Percentiles rank a stretch among this genome's conserved stretches.
phyloP scores from a whole-genome alignment of 2,329 filamentous ascomycete genomes.

The Exserohilum turcica region DNA sequence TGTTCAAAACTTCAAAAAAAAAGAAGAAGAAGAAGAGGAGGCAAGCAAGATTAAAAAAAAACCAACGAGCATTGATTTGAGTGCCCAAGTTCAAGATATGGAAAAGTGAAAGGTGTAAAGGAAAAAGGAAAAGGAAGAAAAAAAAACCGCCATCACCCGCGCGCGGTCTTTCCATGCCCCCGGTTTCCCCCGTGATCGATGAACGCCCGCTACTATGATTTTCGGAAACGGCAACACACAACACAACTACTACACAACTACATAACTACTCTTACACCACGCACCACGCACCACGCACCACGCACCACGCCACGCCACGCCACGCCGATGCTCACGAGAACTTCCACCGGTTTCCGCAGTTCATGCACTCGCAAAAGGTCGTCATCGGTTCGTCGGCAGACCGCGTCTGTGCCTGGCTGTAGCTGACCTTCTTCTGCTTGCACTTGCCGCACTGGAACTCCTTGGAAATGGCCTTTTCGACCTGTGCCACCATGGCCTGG shows the following conservation, averaged over 20 bases:
- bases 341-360: slow-evolving; percentile 59
- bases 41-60: too few species aligned
- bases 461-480: slow-evolving; percentile 86
- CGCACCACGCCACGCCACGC: neutral
- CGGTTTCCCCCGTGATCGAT: neutral
- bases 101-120: too few species aligned
- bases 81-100: too few species aligned
- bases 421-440: slow-evolving; percentile 91
- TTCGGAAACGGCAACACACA: neutral
- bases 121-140: too few species aligned
- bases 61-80: too few species aligned
- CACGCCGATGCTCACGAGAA: slow-evolving; percentile 36
- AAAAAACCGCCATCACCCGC: too few species aligned
- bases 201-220: slow-evolving; percentile 10
- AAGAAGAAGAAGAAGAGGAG: too few species aligned
- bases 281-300: neutral
- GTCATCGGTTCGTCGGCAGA: slow-evolving; percentile 88
- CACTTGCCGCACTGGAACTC: slow-evolving; percentile 90
- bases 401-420: slow-evolving; percentile 93
- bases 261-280: slow-evolving; percentile 5
- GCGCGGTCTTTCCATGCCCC: too few species aligned
- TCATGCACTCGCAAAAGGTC: slow-evolving; percentile 61
- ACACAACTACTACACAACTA: too few species aligned
- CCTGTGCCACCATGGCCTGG: slow-evolving; percentile 92
- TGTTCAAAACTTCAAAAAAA: too few species aligned